Conservation (phyloP, 2,329 filamentous ascomycete genomes). For the Ascochyta fabae region DNA sequence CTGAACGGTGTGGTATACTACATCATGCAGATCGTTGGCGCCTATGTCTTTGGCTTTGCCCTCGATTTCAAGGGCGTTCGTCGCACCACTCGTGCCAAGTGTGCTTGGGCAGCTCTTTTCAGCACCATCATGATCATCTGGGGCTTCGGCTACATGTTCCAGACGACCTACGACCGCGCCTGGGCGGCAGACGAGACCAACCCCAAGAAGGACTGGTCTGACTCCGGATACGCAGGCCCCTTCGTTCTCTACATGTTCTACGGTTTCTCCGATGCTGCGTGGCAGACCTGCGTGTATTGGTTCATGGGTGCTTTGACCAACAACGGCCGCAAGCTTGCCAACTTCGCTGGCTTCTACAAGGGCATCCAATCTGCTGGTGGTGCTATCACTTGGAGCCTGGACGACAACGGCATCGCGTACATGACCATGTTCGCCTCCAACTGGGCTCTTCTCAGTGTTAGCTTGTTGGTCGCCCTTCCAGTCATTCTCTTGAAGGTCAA, state of each 20-base stretch:
- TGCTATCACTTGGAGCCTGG: constrained; percentile 76
- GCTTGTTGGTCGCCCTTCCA: constrained; percentile 77
- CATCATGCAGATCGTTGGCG: constrained; percentile 77
- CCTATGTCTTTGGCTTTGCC: constrained; percentile 72
- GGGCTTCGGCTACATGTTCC: constrained; percentile 83
- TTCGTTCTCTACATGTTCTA: constrained; percentile 93
- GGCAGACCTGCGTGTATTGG: constrained; percentile 94
- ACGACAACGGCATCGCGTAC: constrained; percentile 65
- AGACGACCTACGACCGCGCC: constrained; percentile 63
- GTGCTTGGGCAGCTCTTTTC: constrained; percentile 67
- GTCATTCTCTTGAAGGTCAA: constrained; percentile 80
- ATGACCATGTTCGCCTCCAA: constrained; percentile 74
- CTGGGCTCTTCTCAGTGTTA: constrained; percentile 79
- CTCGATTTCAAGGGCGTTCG: constrained; percentile 66
- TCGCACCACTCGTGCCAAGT: constrained; percentile 72
- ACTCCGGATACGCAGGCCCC: constrained; percentile 72
- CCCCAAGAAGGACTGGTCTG: constrained; percentile 68
- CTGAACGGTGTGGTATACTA: constrained; percentile 84
- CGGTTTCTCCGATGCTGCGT: constrained; percentile 85
- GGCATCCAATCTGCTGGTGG: constrained; percentile 87
- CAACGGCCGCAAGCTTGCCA: constrained; percentile 88
- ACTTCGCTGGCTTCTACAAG: constrained; percentile 91
- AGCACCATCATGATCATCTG: constrained; percentile 77
- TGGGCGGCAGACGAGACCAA: constrained; percentile 34
- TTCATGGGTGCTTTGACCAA: constrained; percentile 94